A percentile compares a stretch with the other conserved stretches of the same genome.
phyloP scores from a whole-genome alignment of 2,329 filamentous ascomycete genomes.

The Keithomyces neogunnii region DNA sequence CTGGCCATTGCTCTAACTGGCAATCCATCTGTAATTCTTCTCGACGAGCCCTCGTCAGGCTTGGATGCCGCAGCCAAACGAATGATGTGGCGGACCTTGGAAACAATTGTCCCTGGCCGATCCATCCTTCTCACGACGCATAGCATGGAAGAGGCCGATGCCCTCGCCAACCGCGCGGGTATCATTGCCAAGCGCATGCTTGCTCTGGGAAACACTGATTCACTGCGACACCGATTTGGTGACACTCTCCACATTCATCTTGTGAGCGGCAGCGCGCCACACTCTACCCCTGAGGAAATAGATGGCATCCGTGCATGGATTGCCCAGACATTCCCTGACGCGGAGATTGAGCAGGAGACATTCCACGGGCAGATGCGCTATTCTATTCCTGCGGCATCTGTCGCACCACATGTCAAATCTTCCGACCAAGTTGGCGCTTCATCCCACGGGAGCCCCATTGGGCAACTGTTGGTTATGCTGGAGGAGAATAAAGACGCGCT shows the following conservation, averaged over 20 bases:
- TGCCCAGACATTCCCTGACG: conserved; percentile 47
- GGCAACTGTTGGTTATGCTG: conserved; percentile 60
- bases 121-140: conserved; percentile 85
- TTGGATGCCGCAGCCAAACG: conserved; percentile 88
- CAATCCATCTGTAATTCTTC: conserved; percentile 75
- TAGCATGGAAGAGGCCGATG: conserved; percentile 91
- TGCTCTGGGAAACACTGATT: conserved; percentile 67
- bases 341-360: conserved; percentile 61
- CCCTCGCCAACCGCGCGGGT: conserved; percentile 72
- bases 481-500: conserved; percentile 62
- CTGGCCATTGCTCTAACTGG: conserved; percentile 88
- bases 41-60: conserved; percentile 83
- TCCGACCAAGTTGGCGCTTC: neutral
- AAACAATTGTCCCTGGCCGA: conserved; percentile 62
- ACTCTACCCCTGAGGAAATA: conserved; percentile 64
- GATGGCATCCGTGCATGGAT: conserved; percentile 59
- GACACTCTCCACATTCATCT: conserved; percentile 75
- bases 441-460: conserved; percentile 42
- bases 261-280: conserved; percentile 65
- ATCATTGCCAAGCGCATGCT: conserved; percentile 84
- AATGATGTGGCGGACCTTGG: conserved; percentile 84
- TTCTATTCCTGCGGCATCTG: conserved; percentile 55
- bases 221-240: conserved; percentile 66
- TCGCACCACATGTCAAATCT: conserved; percentile 40
- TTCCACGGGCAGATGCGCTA: conserved; percentile 85